Conservation (phyloP, 805 yeast genomes). For the Cyberlindnera mycetangii region DNA sequence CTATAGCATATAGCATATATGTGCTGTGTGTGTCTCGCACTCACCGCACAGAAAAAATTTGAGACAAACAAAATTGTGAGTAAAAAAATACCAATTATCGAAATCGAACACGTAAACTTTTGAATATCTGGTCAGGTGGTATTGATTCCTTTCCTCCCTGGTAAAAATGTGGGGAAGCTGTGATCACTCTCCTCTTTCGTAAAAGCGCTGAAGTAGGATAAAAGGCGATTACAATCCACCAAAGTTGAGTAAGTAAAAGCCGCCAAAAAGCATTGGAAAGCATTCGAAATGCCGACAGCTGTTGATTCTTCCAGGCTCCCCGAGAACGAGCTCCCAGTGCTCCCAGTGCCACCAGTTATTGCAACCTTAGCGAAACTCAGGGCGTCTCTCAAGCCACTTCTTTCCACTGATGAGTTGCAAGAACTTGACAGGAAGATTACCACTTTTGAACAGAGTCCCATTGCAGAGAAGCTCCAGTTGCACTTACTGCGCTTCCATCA, state of each 20-base stretch:
- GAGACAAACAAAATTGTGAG: neutral
- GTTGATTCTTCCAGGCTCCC: neutral
- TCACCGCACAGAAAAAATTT: too few species aligned
- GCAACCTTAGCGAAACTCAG: slow-evolving; percentile 52
- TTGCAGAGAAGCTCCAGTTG: slow-evolving; percentile 46
- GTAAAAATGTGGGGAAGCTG: neutral
- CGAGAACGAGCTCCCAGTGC: slow-evolving; percentile 40
- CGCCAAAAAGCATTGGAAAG: neutral
- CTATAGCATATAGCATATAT: too few species aligned
- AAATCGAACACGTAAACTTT: neutral
- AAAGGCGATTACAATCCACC: too few species aligned
- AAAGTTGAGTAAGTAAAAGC: too few species aligned
- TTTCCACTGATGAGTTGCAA: slow-evolving; percentile 42
- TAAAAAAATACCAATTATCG: neutral
- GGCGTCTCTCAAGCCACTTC: slow-evolving; percentile 56
- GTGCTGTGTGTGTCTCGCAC: too few species aligned
- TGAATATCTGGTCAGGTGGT: neutral
- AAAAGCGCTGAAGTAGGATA: too few species aligned
- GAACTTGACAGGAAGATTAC: slow-evolving; percentile 43
- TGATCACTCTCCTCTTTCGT: neutral
- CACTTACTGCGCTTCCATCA: slow-evolving; percentile 49
- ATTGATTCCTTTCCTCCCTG: too few species aligned
- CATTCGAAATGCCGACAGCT: neutral
- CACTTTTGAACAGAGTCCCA: slow-evolving; percentile 41
- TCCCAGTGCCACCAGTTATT: slow-evolving; percentile 60